A percentile compares a stretch with the other conserved stretches of the same genome.
Conservation (phyloP, 805 yeast genomes). For the Metschnikowia gelsemii region DNA sequence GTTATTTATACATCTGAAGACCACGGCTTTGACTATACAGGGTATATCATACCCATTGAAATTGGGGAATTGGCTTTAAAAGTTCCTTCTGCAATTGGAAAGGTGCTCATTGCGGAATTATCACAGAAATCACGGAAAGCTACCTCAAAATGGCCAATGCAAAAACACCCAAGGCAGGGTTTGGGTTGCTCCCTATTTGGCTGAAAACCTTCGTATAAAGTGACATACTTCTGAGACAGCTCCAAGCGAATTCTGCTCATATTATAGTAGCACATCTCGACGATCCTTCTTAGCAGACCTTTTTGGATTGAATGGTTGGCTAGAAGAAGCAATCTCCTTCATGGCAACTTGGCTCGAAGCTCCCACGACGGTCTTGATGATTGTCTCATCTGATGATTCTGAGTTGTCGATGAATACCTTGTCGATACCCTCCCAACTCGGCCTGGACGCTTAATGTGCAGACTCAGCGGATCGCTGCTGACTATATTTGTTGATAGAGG, state of each 20-base stretch:
- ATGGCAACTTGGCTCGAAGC: constrained; percentile 84
- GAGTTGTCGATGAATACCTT: constrained; percentile 83
- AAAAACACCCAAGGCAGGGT: constrained; percentile 75
- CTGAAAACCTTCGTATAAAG: constrained; percentile 89
- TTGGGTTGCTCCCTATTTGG: constrained; percentile 76
- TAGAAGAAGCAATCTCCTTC: constrained; percentile 89
- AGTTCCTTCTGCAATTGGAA: constrained; percentile 95
- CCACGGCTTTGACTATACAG: constrained; percentile 78
- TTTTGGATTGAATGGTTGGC: constrained; percentile 78
- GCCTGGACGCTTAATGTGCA: constrained; percentile 58
- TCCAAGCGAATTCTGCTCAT: constrained; percentile 95
- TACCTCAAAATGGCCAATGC: constrained; percentile 95
- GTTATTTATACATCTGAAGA: constrained; percentile 82
- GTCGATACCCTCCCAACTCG: constrained; percentile 78
- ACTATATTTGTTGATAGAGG: constrained; percentile 67
- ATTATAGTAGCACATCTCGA: constrained; percentile 95
- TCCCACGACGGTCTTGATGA: constrained; percentile 79
- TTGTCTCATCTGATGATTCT: constrained; percentile 76
- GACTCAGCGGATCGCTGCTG: constrained; percentile 63
- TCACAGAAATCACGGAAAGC: constrained; percentile 86
- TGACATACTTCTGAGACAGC: constrained; percentile 94
- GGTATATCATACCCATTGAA: constrained; percentile 67
- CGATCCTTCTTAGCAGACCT: constrained; percentile 92
- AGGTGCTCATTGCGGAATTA: constrained; percentile 89
- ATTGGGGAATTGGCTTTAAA: constrained; percentile 82